phyloP scores from a whole-genome alignment of 192 early-diverging fungal genomes.

The Rhizophagus clarus region DNA sequence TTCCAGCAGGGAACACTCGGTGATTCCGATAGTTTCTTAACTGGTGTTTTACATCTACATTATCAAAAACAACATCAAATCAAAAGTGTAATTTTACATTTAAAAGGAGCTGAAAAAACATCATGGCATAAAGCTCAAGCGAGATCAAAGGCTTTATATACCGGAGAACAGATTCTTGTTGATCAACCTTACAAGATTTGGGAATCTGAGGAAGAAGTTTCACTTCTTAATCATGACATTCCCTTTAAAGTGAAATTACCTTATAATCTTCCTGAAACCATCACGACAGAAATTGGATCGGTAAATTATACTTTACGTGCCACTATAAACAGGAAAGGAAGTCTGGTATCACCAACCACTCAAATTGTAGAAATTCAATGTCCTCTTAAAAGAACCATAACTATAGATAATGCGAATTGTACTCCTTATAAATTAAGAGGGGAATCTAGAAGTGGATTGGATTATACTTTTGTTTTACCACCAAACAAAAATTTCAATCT shows the following conservation, averaged over 20 bases:
- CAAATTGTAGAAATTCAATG: conserved; percentile 21
- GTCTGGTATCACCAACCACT: neutral
- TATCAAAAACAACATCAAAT: conserved; percentile 15
- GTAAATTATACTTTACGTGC: conserved; percentile 26
- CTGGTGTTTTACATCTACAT: conserved; percentile 12
- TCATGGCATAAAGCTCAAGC: conserved; percentile 28
- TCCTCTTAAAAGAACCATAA: conserved; percentile 10
- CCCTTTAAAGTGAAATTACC: conserved; percentile 28
- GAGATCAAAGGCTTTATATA: conserved; percentile 8
- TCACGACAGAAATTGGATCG: conserved; percentile 7
- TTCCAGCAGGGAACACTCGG: conserved; percentile 22
- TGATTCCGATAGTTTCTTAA: conserved; percentile 21
- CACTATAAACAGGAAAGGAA: conserved; percentile 4
- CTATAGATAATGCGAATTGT: neutral
- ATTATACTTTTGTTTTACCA: conserved; percentile 29
- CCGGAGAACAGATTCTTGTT: conserved; percentile 26
- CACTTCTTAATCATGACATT: neutral
- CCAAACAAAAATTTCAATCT: conserved; percentile 30
- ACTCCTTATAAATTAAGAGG: conserved; percentile 26
- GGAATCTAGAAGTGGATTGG: conserved; percentile 20
- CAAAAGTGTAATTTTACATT: conserved; percentile 1
- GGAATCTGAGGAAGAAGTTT: neutral
- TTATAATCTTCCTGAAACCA: conserved; percentile 29
- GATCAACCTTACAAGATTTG: conserved; percentile 17
- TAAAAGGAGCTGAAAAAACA: conserved; percentile 29